Evolutionary conservation across 179 eudicot species (phyloP), one percentile per base, ranked within the genome.

Genomic region (Corrigiola litoralis): DNA sequence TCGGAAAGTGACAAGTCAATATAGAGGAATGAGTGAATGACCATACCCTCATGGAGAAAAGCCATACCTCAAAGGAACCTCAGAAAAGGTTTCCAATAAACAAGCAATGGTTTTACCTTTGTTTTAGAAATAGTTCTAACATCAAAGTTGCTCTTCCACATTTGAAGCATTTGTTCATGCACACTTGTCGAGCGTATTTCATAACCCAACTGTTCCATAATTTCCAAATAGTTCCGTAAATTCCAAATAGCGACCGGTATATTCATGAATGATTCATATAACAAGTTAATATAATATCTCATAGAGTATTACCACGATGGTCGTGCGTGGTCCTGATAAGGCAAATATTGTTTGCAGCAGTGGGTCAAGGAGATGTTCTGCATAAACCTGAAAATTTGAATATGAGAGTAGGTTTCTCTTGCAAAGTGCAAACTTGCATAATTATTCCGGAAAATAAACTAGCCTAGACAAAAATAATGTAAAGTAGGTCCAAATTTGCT

Each of bases 161-260:
- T 53, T 33, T 79, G 71, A 72, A 91, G 89, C 97, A 91, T 91
- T 77, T 80, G 80, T 61, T 86, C 97, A 63, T 91, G 97, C 61
- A 91, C 96, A 72, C 81, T 84, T 68, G 96, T 91, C 17, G 97
- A 91, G 63, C 97, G 97, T 67, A 91, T 81, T 75, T 91, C 97
- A 49, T 91, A 85, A 20, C 97, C 97, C 77, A 91, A 65, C 97
- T 91, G 75, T 69, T 41, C 23, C 50, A 53, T 24, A 20, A 27
- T 63, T 41, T n/a, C n/a, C n/a, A n/a, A n/a, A n/a, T n/a, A n/a
- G n/a, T n/a, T n/a, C n/a, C n/a, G n/a, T n/a, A n/a, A n/a, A n/a
- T 38, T 1, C 20, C 6, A 38, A 44, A 37, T 9, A 45, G 49
- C 63, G 20, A 47, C 1, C 47, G 42, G 29, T 27, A 37, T 25